phyloP scores from a whole-genome alignment of 768 basidiomycete genomes.

The Lactarius psammicola region DNA sequence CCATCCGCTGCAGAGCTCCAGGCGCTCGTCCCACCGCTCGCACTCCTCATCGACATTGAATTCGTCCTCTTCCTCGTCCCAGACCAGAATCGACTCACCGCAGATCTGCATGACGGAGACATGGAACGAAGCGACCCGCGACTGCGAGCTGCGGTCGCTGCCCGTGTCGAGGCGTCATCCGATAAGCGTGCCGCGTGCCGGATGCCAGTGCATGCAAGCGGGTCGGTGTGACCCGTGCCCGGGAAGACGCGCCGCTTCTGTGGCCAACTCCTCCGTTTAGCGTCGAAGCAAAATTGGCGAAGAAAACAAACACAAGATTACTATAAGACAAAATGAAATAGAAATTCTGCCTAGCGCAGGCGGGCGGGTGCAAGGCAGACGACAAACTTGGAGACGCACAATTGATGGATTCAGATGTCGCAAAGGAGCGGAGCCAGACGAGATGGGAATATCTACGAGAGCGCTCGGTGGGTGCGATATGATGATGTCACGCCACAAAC shows the following conservation, averaged over 20 bases:
- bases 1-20: conserved; percentile 82
- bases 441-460: too few relatives aligned
- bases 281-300: too few relatives aligned
- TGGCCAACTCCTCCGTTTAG: too few relatives aligned
- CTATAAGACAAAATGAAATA: too few relatives aligned
- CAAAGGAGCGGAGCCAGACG: too few relatives aligned
- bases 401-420: too few relatives aligned
- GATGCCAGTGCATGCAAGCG: conserved; percentile 65
- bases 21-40: conserved; percentile 70
- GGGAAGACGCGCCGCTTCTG: conserved; percentile 40
- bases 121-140: conserved; percentile 53
- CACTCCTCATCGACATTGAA: conserved; percentile 47
- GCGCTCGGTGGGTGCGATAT: too few relatives aligned
- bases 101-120: conserved; percentile 70
- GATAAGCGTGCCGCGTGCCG: conserved; percentile 72
- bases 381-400: too few relatives aligned
- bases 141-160: conserved; percentile 54
- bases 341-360: too few relatives aligned
- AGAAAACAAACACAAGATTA: too few relatives aligned
- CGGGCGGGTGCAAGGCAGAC: too few relatives aligned
- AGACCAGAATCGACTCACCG: conserved; percentile 73
- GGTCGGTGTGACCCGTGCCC: conserved; percentile 48
- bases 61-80: conserved; percentile 66
- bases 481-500: too few relatives aligned
- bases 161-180: conserved; percentile 80